Evolutionary conservation across 2,329 filamentous ascomycete genomes (phyloP), one percentile per base, ranked within the genome.

Genomic region (Aspergillus sp.): DNA sequence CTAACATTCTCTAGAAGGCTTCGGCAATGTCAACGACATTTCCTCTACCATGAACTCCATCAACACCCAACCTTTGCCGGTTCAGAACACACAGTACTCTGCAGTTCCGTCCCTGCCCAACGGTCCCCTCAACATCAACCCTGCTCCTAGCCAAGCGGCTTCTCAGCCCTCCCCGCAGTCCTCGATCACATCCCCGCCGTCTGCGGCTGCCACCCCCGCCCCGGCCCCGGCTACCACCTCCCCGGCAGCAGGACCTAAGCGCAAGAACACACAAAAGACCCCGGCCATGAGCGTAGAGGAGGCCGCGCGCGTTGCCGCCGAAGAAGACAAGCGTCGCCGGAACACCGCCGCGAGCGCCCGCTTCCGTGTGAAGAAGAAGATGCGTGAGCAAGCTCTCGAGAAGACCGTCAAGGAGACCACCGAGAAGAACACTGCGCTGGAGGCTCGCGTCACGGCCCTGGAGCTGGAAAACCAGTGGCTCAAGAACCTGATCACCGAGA

Each of bases 281-380:
- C 62, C 64, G 75, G 62, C 68, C 50, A 75, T 83, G 52, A 85
- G 76, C 69, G 83, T 89, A 32, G 90, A 93, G 74, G 90, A 92
- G 61, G 83, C 85, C 44, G 87, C 89, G 8, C 88, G 90, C 25
- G 65, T 88, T 3, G 88, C 88, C n/a, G 91, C 92, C 19, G 92
- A 96, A 74, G 92, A 96, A 78, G 92, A 96, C 75, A 96, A 96
- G 83, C 89, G 92, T 59, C 87, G 91, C 62, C 88, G 92, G 62
- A 96, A 96, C 79, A 96, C 92, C 1, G 92, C 92, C 15, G 92
- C 92, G 54, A 92, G 89, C 66, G 92, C 92, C n/a, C 89, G 92
- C 36, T 96, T 96, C 84, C 89, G 92, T 60, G 88, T 96, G 70
- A 96, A 96, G 87, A 96, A 96, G 88, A 96, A 96, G 86, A 90